Evolutionary conservation across 495 filamentous ascomycete species (phyloP).

Genomic region (Penicillium simplicissimum): DNA sequence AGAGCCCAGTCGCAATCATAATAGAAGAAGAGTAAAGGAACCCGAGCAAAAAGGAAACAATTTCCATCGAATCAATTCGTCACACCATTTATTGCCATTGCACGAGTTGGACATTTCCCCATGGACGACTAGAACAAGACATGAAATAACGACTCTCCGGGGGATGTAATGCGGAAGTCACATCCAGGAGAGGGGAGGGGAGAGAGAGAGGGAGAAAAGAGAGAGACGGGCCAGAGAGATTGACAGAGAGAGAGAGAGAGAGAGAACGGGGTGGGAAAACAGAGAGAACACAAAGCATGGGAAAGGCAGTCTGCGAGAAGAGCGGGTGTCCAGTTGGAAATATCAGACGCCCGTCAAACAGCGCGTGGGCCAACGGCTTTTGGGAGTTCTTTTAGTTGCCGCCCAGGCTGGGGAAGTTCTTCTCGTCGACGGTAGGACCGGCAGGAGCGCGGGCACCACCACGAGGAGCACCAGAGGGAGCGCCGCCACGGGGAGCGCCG

Average conservation of each 20-base stretch:
- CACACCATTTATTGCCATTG: conserved; percentile 16
- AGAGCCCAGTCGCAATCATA: neutral
- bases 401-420: conserved; percentile 54
- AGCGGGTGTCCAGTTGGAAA: neutral
- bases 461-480: conserved; percentile 41
- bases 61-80: conserved; percentile 11
- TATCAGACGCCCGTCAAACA: conserved; percentile 1
- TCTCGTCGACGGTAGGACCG: conserved; percentile 48
- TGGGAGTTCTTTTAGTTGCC: conserved; percentile 37
- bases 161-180: conserved; percentile 9
- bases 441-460: conserved; percentile 35
- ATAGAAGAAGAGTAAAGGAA: neutral
- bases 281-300: conserved; percentile 8
- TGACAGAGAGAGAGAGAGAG: conserved; percentile 4
- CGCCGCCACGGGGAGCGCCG: conserved; percentile 29
- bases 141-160: conserved; percentile 2
- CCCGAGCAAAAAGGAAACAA: conserved; percentile 3
- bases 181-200: conserved; percentile 13
- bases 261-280: conserved; percentile 10
- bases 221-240: conserved; percentile 15
- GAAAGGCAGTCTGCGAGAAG: conserved; percentile 10
- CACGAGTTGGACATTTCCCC: conserved; percentile 7
- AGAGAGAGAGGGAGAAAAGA: conserved; percentile 6
- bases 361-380: conserved; percentile 4
- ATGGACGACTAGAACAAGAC: conserved; percentile 9